Base-by-base conservation (phyloP, 2,329 filamentous ascomycete genomes). In the Aspergillus novoparasiticus region DNA sequence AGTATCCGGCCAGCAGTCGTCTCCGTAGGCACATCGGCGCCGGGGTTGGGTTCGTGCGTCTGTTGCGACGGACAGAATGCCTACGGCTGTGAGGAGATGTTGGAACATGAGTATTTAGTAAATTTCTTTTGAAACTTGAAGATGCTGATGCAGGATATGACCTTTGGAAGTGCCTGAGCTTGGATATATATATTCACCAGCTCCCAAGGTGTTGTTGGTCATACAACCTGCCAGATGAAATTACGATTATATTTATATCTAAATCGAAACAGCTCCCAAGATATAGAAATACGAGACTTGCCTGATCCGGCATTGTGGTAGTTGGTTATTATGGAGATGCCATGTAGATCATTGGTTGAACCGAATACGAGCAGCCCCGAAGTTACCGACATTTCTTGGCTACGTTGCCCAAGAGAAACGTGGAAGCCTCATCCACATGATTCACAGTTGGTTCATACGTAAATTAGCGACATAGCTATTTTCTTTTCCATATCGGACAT, bases 1-100 rank as follows among this genome's bases (percentile, higher is more conserved):
- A 0, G 16, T 16, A 14, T 39, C 34, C 2, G 61, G 61, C 61
- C 61, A 63, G 26, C 51, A 59, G 23, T 23, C 32, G 6, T 60
- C 51, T 8, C 57, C 57, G 11, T 54, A 59, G 19, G 58, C 26
- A 30, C 50, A 56, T 9, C 51, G 26, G 21, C 51, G 55, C 10
- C 55, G 55, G 9, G 36, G 12, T 14, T 30, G 55, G 1, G 2
- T 21, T 45, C 28, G 26, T 19, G 55, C 39, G 6, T 45, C 55
- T 0, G 11, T 16, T 23, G 39, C 39, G 3, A 32, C 21, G 2
- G 39, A 57, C 4, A 57, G 23, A 11, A 50, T 10, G 8, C 46
- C 46, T 3, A n/a, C 14, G 16, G 26, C 46, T 11, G 46, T 26
- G 14, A 50, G 26, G 14, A 50, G 3, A 4, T 50, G 23, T 19